Evolutionary conservation across 352 stramenopile species (phyloP).

Genomic region (Pythium graminicola): DNA sequence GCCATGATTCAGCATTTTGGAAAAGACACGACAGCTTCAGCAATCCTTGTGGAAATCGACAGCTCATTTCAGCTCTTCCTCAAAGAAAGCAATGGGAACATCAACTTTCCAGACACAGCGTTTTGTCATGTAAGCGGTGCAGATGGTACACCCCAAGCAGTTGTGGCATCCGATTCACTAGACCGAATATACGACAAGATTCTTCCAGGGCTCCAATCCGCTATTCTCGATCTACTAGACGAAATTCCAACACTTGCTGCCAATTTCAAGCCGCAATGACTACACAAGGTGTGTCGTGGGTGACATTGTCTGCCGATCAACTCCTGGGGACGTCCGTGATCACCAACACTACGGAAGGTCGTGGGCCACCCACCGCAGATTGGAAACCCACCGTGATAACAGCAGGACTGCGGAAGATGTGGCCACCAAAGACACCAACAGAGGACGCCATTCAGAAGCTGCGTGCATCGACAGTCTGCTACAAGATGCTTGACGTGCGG

Average conservation of each 20-base stretch:
- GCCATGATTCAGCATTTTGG: constrained; percentile 30
- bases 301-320: constrained; percentile 16
- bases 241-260: constrained; percentile 10
- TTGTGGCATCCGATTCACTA: constrained; percentile 20
- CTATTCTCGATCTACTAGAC: constrained; percentile 26
- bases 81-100: constrained; percentile 24
- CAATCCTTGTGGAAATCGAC: constrained; percentile 26
- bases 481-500: constrained; percentile 32
- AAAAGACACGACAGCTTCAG: constrained; percentile 11
- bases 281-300: constrained; percentile 8
- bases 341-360: constrained; percentile 20
- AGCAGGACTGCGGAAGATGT: constrained; percentile 33
- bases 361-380: constrained; percentile 17
- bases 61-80: constrained; percentile 28
- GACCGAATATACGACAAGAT: constrained; percentile 36
- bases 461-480: constrained; percentile 31
- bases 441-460: constrained; percentile 19
- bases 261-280: constrained; percentile 23
- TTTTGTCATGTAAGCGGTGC: constrained; percentile 29
- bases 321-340: constrained; percentile 28
- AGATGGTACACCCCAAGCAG: background rate
- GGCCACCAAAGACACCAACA: constrained; percentile 34
- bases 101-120: constrained; percentile 37
- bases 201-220: constrained; percentile 22
- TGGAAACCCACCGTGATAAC: constrained; percentile 31